Evolutionary conservation across 2,329 filamentous ascomycete genomes (phyloP), one percentile per base, ranked within the genome.

Genomic region (Tricladium varicosporioides): DNA sequence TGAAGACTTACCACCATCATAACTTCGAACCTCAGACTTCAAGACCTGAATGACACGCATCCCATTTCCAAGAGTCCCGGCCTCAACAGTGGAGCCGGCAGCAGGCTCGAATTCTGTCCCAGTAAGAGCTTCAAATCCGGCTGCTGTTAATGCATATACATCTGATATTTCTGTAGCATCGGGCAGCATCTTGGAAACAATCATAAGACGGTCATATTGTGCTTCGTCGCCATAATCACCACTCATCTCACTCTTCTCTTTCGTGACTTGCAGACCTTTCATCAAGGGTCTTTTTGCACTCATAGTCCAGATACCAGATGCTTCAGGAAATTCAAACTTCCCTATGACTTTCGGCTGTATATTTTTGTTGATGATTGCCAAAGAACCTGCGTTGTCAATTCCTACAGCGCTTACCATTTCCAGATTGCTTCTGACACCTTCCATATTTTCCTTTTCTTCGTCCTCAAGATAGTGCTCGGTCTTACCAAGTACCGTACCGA

Each of bases 31-130:
- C 68, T 97, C 93, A 1, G 86, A 91, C 62, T 87, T 89, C 53
- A 96, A 79, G 1, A 96, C 87, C 69, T 97, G 94, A 14, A 97
- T 87, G 33, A 97, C 86, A 57, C 91, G 85, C 69, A 83, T 89
- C 59, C 89, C 85, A 51, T 84, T 83, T n/a, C 88, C 89, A 72
- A 99, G 84, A 0, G 88, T 89, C 14, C 90, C 91, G 15, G 94
- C 88, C 64, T 95, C 89, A 48, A 97, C 80, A 0, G 94, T 97
- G 32, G 87, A 84, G 22, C 92, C 94, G 60, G 92, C 91, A 47
- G 91, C 90, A 3, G 89, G 86, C 60, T 99, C 95, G 69, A 97
- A 97, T 67, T 99, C 94, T 0, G 92, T 91, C 42, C 88, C 91
- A 36, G 84, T 84, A 7, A 93, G 80, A 42, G 88, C 84, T 69